A percentile compares a stretch with the other conserved stretches of the same genome.
phyloP scores from a whole-genome alignment of 768 basidiomycete species.

The Lyophyllum atratum region DNA sequence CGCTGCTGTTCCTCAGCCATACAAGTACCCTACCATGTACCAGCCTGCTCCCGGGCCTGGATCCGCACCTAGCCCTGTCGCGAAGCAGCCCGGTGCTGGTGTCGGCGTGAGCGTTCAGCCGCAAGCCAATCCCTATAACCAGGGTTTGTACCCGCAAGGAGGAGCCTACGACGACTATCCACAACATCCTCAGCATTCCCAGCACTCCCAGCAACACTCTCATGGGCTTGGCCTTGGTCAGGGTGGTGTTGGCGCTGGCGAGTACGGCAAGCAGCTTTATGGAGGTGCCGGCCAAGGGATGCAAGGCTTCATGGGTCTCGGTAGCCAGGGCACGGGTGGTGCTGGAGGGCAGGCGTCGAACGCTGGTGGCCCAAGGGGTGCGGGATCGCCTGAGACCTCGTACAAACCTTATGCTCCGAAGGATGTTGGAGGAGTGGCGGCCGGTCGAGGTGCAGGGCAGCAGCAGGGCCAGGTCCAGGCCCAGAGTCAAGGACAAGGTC shows the following conservation, averaged over 20 bases:
- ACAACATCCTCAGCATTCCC: constrained; percentile 50
- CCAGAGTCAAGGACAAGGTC: constrained; percentile 52
- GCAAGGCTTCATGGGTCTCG: constrained; percentile 73
- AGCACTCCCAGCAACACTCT: constrained; percentile 59
- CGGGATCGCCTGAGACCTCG: constrained; percentile 67
- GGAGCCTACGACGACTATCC: constrained; percentile 49
- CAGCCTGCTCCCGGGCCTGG: constrained; percentile 71
- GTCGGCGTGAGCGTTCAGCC: constrained; percentile 45
- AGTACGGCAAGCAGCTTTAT: constrained; percentile 49
- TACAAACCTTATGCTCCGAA: constrained; percentile 79
- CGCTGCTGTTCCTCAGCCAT: constrained; percentile 60
- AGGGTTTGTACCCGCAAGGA: constrained; percentile 63
- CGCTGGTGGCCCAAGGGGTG: constrained; percentile 50
- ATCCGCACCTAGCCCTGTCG: constrained; percentile 61
- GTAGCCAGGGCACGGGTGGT: constrained; percentile 44
- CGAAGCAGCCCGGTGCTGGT: constrained; percentile 64
- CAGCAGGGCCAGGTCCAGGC: constrained; percentile 49
- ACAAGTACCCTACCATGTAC: constrained; percentile 80
- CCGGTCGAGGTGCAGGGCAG: constrained; percentile 43
- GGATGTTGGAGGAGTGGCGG: constrained; percentile 55
- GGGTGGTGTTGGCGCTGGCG: constrained; percentile 37
- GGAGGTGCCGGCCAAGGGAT: constrained; percentile 55
- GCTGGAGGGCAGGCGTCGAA: constrained; percentile 39
- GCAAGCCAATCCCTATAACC: constrained; percentile 60
- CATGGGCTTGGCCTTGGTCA: constrained; percentile 48